Conservation (phyloP, 2,329 filamentous ascomycete species). For the Cadophora malorum region DNA sequence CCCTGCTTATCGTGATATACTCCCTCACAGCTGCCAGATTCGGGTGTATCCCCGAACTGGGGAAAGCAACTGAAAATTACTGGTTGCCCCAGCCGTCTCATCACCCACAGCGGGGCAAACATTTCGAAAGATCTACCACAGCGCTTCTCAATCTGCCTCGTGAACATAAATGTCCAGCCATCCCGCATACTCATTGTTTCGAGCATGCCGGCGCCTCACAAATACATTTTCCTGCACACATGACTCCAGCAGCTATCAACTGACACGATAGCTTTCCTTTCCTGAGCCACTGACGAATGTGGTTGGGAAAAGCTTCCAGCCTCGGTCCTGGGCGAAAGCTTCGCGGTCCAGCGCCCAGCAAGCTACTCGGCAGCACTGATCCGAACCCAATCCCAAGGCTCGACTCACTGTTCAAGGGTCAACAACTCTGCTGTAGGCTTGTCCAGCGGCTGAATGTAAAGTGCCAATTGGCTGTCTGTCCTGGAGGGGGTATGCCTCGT, state of each 20-base stretch:
- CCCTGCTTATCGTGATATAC: not conserved
- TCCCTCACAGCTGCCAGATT: not conserved
- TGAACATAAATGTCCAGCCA: not conserved
- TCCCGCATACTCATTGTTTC: not conserved
- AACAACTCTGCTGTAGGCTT: not conserved
- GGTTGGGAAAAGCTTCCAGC: not conserved
- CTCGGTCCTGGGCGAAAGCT: constrained; percentile 7
- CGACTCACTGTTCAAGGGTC: not conserved
- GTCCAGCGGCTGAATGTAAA: not conserved
- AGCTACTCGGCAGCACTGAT: not conserved
- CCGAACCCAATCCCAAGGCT: not conserved
- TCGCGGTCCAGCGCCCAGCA: not conserved
- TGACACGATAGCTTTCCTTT: too few relatives aligned
- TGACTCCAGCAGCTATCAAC: not conserved
- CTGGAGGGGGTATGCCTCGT: constrained; percentile 2
- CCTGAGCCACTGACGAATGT: not conserved
- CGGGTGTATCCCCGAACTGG: not conserved
- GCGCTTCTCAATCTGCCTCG: not conserved
- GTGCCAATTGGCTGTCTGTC: not conserved
- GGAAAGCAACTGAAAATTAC: not conserved
- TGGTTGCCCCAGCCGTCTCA: not conserved
- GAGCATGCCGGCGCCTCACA: not conserved
- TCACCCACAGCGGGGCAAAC: not conserved
- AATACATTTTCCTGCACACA: too few relatives aligned
- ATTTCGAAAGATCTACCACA: not conserved